Evolutionary conservation across 345 rosid genomes (phyloP).

Genomic region (Eucalyptus cloeziana): DNA sequence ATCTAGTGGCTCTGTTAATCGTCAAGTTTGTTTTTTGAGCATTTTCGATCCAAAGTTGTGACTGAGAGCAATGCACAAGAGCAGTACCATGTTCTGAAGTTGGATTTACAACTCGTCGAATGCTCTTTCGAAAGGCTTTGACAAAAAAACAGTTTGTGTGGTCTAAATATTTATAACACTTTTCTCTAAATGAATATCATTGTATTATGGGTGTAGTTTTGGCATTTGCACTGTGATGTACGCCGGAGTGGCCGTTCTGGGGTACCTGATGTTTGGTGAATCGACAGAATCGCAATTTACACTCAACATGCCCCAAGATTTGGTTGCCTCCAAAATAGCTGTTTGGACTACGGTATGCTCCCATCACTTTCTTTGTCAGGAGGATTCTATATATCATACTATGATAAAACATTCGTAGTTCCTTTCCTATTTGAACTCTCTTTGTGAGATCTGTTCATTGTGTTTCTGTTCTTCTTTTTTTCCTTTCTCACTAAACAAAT

Average conservation of each 20-base stretch:
- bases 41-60: neutral
- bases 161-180: neutral
- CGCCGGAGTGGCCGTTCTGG: slow-evolving; percentile 79
- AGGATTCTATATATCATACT: neutral
- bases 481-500: neutral
- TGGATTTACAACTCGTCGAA: neutral
- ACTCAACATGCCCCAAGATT: slow-evolving; percentile 78
- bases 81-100: neutral
- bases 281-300: slow-evolving; percentile 69
- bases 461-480: neutral
- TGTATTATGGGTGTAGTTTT: slow-evolving; percentile 35
- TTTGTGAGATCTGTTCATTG: neutral
- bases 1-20: neutral
- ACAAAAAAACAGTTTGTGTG: neutral
- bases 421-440: neutral
- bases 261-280: slow-evolving; percentile 87
- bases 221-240: slow-evolving; percentile 62
- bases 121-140: neutral
- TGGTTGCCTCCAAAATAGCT: slow-evolving; percentile 88
- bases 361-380: neutral
- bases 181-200: neutral
- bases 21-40: neutral
- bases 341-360: slow-evolving; percentile 81
- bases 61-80: neutral
- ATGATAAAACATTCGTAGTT: neutral